Conservation (phyloP, 1,284 basidiomycete genomes). For the Schizopora paradoxa region DNA sequence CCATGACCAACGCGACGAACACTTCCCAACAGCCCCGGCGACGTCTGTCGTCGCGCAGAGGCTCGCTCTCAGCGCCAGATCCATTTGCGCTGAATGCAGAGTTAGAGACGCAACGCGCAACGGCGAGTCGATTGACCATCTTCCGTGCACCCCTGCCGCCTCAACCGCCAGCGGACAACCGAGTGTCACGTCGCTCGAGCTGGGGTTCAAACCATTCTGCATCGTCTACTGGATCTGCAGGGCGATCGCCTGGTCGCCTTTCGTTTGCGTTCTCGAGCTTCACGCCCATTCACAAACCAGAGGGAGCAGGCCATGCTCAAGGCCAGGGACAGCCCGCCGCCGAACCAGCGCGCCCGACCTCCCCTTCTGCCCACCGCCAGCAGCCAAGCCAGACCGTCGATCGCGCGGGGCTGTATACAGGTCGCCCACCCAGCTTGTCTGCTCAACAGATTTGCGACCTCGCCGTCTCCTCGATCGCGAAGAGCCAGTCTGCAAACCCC, state of each 20-base stretch:
- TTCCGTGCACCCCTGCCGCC: constrained; percentile 23
- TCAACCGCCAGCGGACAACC: constrained; percentile 10
- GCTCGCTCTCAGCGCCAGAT: constrained; percentile 28
- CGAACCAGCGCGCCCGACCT: constrained; percentile 15
- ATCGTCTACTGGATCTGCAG: constrained; percentile 11
- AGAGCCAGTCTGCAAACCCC: constrained; percentile 13
- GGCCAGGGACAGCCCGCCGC: not conserved
- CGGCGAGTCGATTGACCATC: constrained; percentile 28
- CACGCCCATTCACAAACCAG: constrained; percentile 20
- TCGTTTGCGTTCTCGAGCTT: constrained; percentile 26
- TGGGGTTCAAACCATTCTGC: constrained; percentile 19
- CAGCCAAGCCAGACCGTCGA: constrained; percentile 14
- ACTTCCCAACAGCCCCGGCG: too few relatives aligned
- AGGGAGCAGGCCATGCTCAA: constrained; percentile 5
- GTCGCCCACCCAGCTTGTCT: constrained; percentile 18
- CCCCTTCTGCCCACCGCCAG: constrained; percentile 12
- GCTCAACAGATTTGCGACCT: constrained; percentile 26
- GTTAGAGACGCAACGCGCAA: constrained; percentile 19
- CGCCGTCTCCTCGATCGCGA: constrained; percentile 19
- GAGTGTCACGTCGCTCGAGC: constrained; percentile 16
- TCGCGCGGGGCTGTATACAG: constrained; percentile 14
- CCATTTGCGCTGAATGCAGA: constrained; percentile 25
- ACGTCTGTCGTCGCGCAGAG: constrained; percentile 24
- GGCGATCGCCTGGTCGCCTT: constrained; percentile 18
- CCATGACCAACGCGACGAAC: too few relatives aligned